Evolutionary conservation across 2,329 filamentous ascomycete species (phyloP).

Genomic region (Cordyceps fumosorosea): DNA sequence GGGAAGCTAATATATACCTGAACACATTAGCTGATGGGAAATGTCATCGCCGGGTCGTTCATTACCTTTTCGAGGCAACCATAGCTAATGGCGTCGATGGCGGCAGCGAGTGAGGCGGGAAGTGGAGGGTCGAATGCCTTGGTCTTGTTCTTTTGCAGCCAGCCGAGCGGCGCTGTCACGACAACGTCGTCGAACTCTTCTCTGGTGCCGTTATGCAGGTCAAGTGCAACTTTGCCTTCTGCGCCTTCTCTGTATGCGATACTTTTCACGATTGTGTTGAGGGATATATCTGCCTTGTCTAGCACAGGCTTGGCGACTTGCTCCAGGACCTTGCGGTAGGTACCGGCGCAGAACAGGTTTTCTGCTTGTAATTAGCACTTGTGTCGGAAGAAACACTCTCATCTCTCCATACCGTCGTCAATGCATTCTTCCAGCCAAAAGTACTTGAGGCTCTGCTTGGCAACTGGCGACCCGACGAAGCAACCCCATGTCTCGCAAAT

Average conservation of each 20-base stretch:
- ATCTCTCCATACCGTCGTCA: slow-evolving; percentile 48
- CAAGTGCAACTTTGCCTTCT: slow-evolving; percentile 34
- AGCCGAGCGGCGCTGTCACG: slow-evolving; percentile 61
- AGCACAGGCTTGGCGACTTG: slow-evolving; percentile 51
- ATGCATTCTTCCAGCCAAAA: slow-evolving; percentile 76
- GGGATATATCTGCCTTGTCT: slow-evolving; percentile 47
- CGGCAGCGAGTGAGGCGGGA: slow-evolving; percentile 48
- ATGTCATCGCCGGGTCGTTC: not conserved
- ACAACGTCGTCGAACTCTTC: slow-evolving; percentile 61
- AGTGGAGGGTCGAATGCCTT: slow-evolving; percentile 54
- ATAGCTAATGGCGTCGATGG: slow-evolving; percentile 60
- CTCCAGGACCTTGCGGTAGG: slow-evolving; percentile 52
- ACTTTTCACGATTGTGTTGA: slow-evolving; percentile 39
- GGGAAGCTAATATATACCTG: slow-evolving; percentile 64
- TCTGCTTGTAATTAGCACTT: slow-evolving; percentile 29
- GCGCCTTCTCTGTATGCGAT: slow-evolving; percentile 29
- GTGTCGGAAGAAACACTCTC: not conserved
- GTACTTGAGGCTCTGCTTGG: slow-evolving; percentile 63
- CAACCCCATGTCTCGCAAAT: slow-evolving; percentile 62
- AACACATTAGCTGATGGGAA: not conserved
- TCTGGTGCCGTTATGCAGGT: slow-evolving; percentile 37
- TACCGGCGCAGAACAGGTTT: slow-evolving; percentile 54
- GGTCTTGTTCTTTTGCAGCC: slow-evolving; percentile 53
- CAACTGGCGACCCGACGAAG: slow-evolving; percentile 60
- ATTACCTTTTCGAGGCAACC: slow-evolving; percentile 63